Evolutionary conservation across 345 rosid species (phyloP), one percentile per base, ranked within the genome.

Genomic region (Litchi chinensis): DNA sequence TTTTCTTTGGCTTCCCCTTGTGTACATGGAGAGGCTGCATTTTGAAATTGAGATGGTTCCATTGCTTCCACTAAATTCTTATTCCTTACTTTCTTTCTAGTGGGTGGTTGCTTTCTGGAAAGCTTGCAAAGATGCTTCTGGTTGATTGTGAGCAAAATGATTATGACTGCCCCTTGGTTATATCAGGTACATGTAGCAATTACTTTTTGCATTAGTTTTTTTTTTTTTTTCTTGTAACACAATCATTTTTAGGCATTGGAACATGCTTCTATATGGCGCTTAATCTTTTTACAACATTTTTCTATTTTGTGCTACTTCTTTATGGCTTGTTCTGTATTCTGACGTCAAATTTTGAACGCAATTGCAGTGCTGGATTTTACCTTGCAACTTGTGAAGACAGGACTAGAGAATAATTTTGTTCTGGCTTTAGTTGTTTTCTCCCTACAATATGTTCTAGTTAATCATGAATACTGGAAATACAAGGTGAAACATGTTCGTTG

Each of bases 311-410:
- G 52, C 52, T 46, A 2, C 52, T 46, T 46, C 12, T 65, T 13
- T 28, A 11, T 43, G 50, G 8, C 32, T 60, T 19, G 22, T 43
- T 52, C 7, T 46, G 60, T 48, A 46, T 41, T 76, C 79, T 84
- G 81, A 83, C 68, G 56, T 77, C 78, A 44, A 79, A 28, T 79
- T 65, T 52, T 82, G 65, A 79, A 83, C 65, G n/a, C n/a, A n/a
- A n/a, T 85, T 91, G 87, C 93, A 93, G 99, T 93, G 80, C 85
- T 93, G 86, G 98, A 93, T 60, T 88, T 93, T 75, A 90, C 97
- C 73, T 79, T 82, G 89, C 88, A 89, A 83, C 93, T 95, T 78
- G 86, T 95, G 84, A 92, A 90, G 85, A 82, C 87, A 65, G 93
- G 96, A 85, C 56, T 88, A 65, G 96, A 95, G 77, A 87, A 86